phyloP scores from a whole-genome alignment of 495 filamentous ascomycete genomes.

The Usnea hakonensis region DNA sequence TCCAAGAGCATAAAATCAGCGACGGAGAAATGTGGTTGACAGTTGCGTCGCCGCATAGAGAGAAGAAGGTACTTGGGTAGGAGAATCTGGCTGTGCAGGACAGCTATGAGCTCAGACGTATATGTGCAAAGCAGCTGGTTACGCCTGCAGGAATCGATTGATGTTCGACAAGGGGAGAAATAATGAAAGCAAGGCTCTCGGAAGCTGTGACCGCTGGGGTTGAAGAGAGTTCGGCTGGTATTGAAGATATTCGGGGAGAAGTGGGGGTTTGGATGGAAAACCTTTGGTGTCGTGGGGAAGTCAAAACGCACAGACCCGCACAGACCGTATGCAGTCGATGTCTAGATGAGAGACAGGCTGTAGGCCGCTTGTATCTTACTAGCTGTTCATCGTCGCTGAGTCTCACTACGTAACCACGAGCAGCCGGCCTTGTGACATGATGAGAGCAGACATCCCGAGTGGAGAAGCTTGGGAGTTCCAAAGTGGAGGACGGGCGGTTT shows the following conservation, averaged over 20 bases:
- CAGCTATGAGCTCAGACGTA: conserved; percentile 60
- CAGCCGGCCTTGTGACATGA: not conserved
- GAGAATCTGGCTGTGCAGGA: conserved; percentile 44
- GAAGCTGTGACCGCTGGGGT: conserved; percentile 41
- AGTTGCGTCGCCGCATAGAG: conserved; percentile 62
- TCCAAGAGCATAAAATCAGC: conserved; percentile 57
- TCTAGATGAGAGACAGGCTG: not conserved
- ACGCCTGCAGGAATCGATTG: conserved; percentile 70
- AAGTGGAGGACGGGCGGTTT: not conserved
- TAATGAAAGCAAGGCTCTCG: conserved; percentile 44
- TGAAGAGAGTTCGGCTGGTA: conserved; percentile 26
- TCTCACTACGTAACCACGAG: not conserved
- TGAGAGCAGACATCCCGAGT: no score
- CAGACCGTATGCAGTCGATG: not conserved
- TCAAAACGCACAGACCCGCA: not conserved
- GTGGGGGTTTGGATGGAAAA: conserved; percentile 30
- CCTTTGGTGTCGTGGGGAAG: conserved; percentile 36
- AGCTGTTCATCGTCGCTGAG: not conserved
- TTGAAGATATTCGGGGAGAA: conserved; percentile 30
- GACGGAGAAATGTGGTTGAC: conserved; percentile 60
- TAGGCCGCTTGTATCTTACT: not conserved
- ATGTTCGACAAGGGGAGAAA: conserved; percentile 50
- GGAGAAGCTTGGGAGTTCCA: not conserved
- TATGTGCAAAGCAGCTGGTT: conserved; percentile 66
- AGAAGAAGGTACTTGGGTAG: conserved; percentile 64